Conservation (phyloP, 805 yeast genomes). For the Lipomyces spencermartinsiae region DNA sequence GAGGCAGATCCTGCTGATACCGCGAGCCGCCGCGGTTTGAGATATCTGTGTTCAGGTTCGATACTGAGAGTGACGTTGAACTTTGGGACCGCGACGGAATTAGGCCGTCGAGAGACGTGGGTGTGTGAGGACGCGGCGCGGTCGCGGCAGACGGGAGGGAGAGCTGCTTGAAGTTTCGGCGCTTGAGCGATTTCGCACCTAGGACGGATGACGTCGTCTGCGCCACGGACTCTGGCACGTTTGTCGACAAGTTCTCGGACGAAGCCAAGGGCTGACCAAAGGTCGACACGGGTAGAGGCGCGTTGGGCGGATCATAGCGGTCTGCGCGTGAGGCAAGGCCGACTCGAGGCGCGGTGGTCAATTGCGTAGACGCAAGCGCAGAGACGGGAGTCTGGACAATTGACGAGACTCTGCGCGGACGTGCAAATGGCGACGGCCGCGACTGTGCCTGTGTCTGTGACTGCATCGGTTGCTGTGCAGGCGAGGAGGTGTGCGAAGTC, state of each 20-base stretch:
- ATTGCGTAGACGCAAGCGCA: conserved; percentile 5
- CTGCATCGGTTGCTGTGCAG: not conserved
- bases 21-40: conserved; percentile 20
- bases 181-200: conserved; percentile 53
- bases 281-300: not conserved
- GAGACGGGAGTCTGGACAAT: conserved; percentile 32
- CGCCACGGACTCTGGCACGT: not conserved
- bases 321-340: not conserved
- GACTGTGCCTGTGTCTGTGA: conserved; percentile 21
- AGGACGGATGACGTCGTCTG: conserved; percentile 2
- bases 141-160: conserved; percentile 47
- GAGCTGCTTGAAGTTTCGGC: conserved; percentile 65
- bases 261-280: not conserved
- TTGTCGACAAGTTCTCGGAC: not conserved
- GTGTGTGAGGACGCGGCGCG: conserved; percentile 35
- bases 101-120: conserved; percentile 15
- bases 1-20: conserved; percentile 21
- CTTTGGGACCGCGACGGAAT: conserved; percentile 3
- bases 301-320: conserved; percentile 1
- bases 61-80: not conserved
- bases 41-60: conserved; percentile 27
- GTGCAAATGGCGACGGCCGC: conserved; percentile 32
- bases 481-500: not conserved
- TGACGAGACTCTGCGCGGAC: conserved; percentile 36
- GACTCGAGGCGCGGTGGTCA: not conserved